Evolutionary conservation across 169 alveolate genomes (phyloP).

Genomic region (Cryptosporidium baileyi): DNA sequence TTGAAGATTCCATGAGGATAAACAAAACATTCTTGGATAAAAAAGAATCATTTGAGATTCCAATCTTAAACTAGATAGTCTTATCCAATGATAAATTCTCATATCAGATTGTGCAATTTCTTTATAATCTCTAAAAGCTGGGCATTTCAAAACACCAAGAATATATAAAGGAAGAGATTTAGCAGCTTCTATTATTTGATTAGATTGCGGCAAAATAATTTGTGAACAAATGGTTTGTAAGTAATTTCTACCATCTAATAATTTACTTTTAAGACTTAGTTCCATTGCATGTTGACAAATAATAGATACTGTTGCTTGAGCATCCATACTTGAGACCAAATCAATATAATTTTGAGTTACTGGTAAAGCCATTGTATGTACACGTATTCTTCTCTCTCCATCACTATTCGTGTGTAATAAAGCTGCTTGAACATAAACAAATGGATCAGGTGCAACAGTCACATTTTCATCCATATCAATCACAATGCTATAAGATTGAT

Average conservation of each 20-base stretch:
- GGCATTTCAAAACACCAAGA: slow-evolving; percentile 83
- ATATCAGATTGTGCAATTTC: slow-evolving; percentile 80
- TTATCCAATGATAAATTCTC: slow-evolving; percentile 81
- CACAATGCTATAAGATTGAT: slow-evolving; percentile 86
- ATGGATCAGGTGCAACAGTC: slow-evolving; percentile 77
- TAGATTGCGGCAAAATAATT: slow-evolving; percentile 63
- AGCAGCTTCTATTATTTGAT: slow-evolving; percentile 70
- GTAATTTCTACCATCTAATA: slow-evolving; percentile 82
- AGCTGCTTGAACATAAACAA: slow-evolving; percentile 94
- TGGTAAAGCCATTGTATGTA: slow-evolving; percentile 93
- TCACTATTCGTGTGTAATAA: slow-evolving; percentile 93
- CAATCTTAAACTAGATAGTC: slow-evolving; percentile 78
- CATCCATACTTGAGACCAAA: slow-evolving; percentile 78
- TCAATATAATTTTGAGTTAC: slow-evolving; percentile 86
- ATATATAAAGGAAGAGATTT: slow-evolving; percentile 73
- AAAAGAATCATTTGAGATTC: slow-evolving; percentile 79
- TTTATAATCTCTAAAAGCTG: slow-evolving; percentile 81
- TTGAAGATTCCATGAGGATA: slow-evolving; percentile 72
- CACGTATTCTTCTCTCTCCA: slow-evolving; percentile 98
- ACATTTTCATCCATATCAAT: slow-evolving; percentile 85
- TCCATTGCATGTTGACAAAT: slow-evolving; percentile 79
- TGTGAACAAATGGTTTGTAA: slow-evolving; percentile 81
- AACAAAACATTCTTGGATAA: slow-evolving; percentile 83
- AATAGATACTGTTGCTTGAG: slow-evolving; percentile 78
- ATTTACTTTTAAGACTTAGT: slow-evolving; percentile 77